Evolutionary conservation across 192 early-diverging fungal species (phyloP), one percentile per base, ranked within the genome.

Genomic region (Linnemannia zychae): DNA sequence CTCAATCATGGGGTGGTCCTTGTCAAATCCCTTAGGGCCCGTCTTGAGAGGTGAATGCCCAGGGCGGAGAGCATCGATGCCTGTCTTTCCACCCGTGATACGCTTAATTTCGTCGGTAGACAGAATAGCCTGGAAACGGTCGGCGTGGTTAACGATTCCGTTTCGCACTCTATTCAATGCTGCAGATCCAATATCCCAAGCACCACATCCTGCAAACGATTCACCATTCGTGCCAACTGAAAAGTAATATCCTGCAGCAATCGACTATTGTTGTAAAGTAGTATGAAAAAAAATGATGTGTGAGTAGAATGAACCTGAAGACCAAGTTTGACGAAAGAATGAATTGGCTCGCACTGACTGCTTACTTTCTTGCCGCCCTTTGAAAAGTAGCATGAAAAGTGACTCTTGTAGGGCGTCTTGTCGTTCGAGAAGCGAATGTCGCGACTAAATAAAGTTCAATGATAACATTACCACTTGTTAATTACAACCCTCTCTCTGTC

Each of bases 351-450:
- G 52, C 7, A 11, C 12, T 24, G n/a, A 24, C 4, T 13, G 22
- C 3, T 28, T 72, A 84, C 82, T 77, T 91, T 92, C 40, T 86
- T 88, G 0, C 92, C 92, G 36, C 81, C 89, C 20, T 73, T 71
- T 0, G 89, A 87, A 48, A 90, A 92, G 24, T 81, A 75, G 28
- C 87, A 88, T 2, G 88, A 67, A 4, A 92, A 40, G 36, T 87
- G 76, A 2, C 76, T 79, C 78, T 94, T 94, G 76, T 94, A 94
- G 0, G 92, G 93, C 17, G 78, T 75, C 70, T 87, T 87, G 20
- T 91, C 92, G 22, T 90, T 89, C 1, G 90, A 88, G 78, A 94
- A 94, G 9, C 93, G 82, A 12, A 94, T 70, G 72, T 94, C 93
- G 11, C 92, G 89, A 76, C 91, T 92, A 79, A 53, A 44, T 34